Evolutionary conservation across 441 rosid genomes (phyloP), one percentile per base, ranked within the genome.

Genomic region (Hypseocharis bilobata): DNA sequence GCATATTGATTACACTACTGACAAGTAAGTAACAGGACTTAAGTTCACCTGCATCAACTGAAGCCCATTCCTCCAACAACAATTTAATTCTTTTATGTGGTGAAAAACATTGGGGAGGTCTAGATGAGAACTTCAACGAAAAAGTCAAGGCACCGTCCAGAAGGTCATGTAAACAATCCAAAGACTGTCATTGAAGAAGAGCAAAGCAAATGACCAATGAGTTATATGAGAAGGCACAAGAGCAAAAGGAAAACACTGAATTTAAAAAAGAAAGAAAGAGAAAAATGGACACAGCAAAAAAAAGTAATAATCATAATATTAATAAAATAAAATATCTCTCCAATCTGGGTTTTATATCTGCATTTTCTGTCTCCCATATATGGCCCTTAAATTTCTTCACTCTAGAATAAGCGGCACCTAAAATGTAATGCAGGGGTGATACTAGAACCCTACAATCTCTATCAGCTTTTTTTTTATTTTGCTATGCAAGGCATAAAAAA

Each of bases 41-140:
- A 32, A 52, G 58, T 77, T 73, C 28, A 83, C 97, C 91, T 60
- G 79, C 77, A 70, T 79, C 82, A 32, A 77, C 78, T 42, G 86
- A 75, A 57, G 72, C 76, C 88, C 86, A 88, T 17, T 92, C 97
- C 73, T 88, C 97, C 66, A 89, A 76, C 99, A 96, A 91, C 66
- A 89, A 59, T n/a, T n/a, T n/a, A 69, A 91, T 65, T 68, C 84
- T 94, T 65, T 88, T 91, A 77, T 88, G 93, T 3, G 94, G 91
- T 52, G 80, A 75, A 67, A 94, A 88, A 76, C 78, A 80, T 78
- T 86, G 96, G 28, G 99, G 97, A 66, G 87, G 87, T 71, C 96
- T 83, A 54, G 85, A 69, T 65, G 96, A 86, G 71, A 57, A 73
- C 42, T 81, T 77, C 69, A 91, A 64, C 0, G 96, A 88, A 74